Base-by-base conservation (phyloP, 2,329 filamentous ascomycete species). In the Diaporthe sp. region DNA sequence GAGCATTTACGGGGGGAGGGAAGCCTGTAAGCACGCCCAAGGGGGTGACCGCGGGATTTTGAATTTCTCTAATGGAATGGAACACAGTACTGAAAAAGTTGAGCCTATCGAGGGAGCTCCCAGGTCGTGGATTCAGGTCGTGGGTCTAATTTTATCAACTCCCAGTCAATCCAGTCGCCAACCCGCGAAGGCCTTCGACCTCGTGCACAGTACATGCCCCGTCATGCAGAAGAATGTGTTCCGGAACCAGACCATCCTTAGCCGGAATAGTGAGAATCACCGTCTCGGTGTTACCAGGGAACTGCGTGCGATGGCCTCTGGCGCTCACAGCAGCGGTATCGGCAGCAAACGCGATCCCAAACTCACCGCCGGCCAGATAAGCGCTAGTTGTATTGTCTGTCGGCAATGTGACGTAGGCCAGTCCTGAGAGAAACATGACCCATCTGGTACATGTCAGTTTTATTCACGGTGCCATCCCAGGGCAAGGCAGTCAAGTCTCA, bases 311-410 rank as follows among this genome's bases (percentile, higher is more conserved):
- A 79, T 88, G 86, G 0, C 86, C 86, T 42, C 80, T 73, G 2
- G 63, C 75, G 71, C 84, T 85, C 4, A 84, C 82, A 58, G 84
- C 83, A 3, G 77, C 77, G 5, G 83, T 86, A 74, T 88, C 86
- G 5, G 84, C 81, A 0, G 84, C 85, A 13, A 86, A 80, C 44
- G 87, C 81, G 7, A 84, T 79, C 0, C 85, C 85, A 44, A 84
- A 79, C 66, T 81, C 81, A 1, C 86, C 85, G 10, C 85, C 85
- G 1, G 77, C 53, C 9, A 87, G 73, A 77, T 79, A 83, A 0
- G 81, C 83, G 70, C 83, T 81, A 25, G 81, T 78, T 0, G 78
- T 81, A 9, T 81, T 80, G 76, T 83, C 81, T 17, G 58, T 68
- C 9, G 85, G 84, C 1, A 87, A 77, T 4, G 82, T 85, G 72